Evolutionary conservation across 2,329 filamentous ascomycete genomes (phyloP).

Genomic region (Paracorniculantispora psalliotae): DNA sequence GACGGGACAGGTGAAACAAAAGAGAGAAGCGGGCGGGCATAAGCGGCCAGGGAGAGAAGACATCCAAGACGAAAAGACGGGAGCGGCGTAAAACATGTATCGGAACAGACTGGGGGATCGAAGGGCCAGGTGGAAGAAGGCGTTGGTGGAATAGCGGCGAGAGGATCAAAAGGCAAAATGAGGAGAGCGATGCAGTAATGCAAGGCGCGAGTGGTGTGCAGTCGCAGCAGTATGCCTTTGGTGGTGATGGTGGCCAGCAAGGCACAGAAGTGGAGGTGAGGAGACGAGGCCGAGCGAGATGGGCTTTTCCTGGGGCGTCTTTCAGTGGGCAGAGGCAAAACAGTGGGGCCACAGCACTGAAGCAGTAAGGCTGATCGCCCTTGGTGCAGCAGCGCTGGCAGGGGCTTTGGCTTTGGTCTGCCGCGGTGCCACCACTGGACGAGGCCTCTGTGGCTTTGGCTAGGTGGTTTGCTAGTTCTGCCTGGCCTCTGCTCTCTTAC

Average conservation of each 20-base stretch:
- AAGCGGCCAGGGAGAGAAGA: not conserved
- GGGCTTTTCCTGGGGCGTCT: not conserved
- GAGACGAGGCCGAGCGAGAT: not conserved
- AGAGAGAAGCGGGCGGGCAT: not conserved
- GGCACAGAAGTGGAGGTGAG: not conserved
- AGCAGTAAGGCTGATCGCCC: conserved; percentile 11
- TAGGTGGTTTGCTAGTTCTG: no score
- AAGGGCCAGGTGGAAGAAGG: no score
- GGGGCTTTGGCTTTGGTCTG: not conserved
- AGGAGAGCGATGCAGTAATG: not conserved
- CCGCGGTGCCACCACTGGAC: no score
- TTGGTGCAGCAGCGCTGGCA: conserved; percentile 1
- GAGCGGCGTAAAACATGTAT: not conserved
- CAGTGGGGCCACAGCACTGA: conserved; percentile 1
- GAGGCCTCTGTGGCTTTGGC: no score
- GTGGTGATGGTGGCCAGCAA: not conserved
- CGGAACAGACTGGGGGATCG: not conserved
- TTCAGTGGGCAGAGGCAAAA: conserved; percentile 4
- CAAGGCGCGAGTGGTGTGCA: not conserved
- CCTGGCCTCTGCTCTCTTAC: no score
- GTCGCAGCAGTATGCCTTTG: no score
- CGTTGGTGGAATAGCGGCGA: no score
- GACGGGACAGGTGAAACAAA: not conserved
- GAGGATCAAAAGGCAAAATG: no score
- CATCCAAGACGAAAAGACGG: not conserved